A percentile compares a stretch with the other conserved stretches of the same genome.
phyloP scores from a whole-genome alignment of 768 basidiomycete species.

The Termitomyces titanicus region DNA sequence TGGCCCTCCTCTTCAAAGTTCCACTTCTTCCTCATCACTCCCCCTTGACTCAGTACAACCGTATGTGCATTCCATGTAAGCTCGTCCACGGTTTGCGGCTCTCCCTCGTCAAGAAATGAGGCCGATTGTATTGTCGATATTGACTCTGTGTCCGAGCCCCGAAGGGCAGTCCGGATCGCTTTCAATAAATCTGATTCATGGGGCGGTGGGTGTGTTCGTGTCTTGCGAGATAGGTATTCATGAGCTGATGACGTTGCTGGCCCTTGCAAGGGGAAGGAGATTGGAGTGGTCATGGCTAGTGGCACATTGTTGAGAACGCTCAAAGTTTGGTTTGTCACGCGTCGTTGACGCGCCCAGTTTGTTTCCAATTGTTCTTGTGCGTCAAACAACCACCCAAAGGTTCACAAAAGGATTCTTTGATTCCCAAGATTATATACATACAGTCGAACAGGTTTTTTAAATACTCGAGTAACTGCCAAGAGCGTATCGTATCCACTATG shows the following conservation, averaged over 20 bases:
- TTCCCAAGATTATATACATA: slow-evolving; percentile 10
- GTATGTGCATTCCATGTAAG: slow-evolving; percentile 65
- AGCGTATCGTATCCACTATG: slow-evolving; percentile 14
- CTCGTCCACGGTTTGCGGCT: slow-evolving; percentile 54
- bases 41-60: slow-evolving; percentile 64
- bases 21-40: slow-evolving; percentile 72
- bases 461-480: slow-evolving; percentile 1
- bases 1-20: slow-evolving; percentile 68
- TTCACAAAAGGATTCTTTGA: not conserved
- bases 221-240: slow-evolving; percentile 33
- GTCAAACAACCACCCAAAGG: not conserved
- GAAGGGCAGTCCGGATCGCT: slow-evolving; percentile 58
- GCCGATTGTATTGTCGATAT: slow-evolving; percentile 39
- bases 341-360: slow-evolving; percentile 9
- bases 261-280: slow-evolving; percentile 39
- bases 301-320: slow-evolving; percentile 4
- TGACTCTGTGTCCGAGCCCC: slow-evolving; percentile 45
- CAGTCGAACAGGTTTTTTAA: not conserved
- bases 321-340: not conserved
- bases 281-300: slow-evolving; percentile 10
- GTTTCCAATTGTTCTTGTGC: not conserved
- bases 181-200: slow-evolving; percentile 43
- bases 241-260: slow-evolving; percentile 40
- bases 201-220: slow-evolving; percentile 16
- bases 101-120: slow-evolving; percentile 34